Evolutionary conservation across 2,329 filamentous ascomycete genomes (phyloP).

Genomic region (Samsoniella hepiali): DNA sequence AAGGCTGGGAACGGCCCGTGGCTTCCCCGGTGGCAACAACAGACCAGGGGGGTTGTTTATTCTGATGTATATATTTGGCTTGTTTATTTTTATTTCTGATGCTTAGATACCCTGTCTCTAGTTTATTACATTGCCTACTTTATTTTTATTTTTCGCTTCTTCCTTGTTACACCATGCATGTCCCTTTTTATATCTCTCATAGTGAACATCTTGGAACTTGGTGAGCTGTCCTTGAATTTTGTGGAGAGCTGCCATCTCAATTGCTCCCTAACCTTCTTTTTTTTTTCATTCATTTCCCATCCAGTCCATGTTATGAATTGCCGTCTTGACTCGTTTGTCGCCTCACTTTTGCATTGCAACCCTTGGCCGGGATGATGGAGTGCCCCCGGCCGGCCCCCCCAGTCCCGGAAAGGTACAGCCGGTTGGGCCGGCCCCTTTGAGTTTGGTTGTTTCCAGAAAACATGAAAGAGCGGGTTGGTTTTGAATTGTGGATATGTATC

Average conservation of each 20-base stretch:
- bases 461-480: no score
- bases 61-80: not conserved
- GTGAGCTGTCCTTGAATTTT: not conserved
- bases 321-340: no score
- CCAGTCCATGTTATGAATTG: no score
- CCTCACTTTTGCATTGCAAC: no score
- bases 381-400: no score
- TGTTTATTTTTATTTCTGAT: not conserved
- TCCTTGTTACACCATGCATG: not conserved
- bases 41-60: conserved; percentile 1
- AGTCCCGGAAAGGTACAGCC: no score
- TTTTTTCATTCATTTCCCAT: not conserved
- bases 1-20: not conserved
- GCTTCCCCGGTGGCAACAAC: not conserved
- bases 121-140: not conserved
- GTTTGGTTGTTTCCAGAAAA: no score
- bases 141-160: not conserved
- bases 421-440: no score
- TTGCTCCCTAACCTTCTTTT: not conserved
- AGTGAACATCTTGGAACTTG: not conserved
- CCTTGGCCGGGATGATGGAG: no score
- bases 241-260: not conserved
- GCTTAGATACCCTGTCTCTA: not conserved
- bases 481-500: no score
- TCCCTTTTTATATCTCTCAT: not conserved